Percentiles rank a stretch among this genome's conserved stretches.
These are phyloP conservation scores for Plasmodium reichenowi DNA, from an alignment of 169 alveolate species.

Conservation along the genomic window DNA sequence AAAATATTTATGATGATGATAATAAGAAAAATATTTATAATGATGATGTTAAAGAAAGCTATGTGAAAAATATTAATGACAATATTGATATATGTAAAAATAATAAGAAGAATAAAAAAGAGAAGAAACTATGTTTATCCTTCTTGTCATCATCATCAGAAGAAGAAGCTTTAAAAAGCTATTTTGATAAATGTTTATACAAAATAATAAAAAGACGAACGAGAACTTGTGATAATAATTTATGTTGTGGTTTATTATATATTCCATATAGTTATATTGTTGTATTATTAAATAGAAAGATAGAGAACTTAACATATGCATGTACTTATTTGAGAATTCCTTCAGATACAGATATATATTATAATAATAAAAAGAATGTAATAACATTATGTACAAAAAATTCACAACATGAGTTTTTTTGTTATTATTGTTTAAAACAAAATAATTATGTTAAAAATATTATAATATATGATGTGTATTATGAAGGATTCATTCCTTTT, in stretches of 20 bases:
- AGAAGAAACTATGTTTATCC: neutral
- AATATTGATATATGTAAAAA: neutral
- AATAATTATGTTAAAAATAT: constrained; percentile 77
- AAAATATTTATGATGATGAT: neutral
- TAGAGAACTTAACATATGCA: constrained; percentile 81
- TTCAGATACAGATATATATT: constrained; percentile 83
- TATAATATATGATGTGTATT: constrained; percentile 73
- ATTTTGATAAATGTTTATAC: constrained; percentile 59
- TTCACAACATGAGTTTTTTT: constrained; percentile 80
- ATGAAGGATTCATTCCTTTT: constrained; percentile 81
- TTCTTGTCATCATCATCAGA: neutral
- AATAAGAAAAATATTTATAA: neutral
- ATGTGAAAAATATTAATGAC: neutral
- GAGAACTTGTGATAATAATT: constrained; percentile 79
- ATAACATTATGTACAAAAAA: constrained; percentile 81
- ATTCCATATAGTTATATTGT: constrained; percentile 84
- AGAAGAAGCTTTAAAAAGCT: constrained; percentile 21
- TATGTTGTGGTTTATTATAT: constrained; percentile 84
- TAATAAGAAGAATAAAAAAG: neutral
- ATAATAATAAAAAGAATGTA: constrained; percentile 84
- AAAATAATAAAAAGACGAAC: constrained; percentile 34
- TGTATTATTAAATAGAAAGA: constrained; percentile 79
- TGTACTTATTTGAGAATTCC: constrained; percentile 80
- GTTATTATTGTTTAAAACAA: constrained; percentile 78
- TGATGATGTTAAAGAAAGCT: neutral